A percentile compares a stretch with the other conserved stretches of the same genome.
Conservation (phyloP, 2,329 filamentous ascomycete genomes). For the Xylariales sp. region DNA sequence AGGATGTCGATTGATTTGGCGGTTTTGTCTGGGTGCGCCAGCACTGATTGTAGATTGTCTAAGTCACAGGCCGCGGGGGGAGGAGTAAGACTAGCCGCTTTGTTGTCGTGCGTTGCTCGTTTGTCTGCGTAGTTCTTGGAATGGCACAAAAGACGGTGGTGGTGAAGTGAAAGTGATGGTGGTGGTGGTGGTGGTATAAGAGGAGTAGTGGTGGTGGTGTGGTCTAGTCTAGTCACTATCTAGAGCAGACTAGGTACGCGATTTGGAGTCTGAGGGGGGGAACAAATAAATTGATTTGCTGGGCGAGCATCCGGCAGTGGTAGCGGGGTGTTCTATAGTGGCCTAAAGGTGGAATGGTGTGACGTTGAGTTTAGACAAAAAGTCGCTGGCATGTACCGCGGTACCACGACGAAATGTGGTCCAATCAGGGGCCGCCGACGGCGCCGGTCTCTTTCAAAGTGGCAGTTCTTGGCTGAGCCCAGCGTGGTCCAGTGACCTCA, state of each 20-base stretch:
- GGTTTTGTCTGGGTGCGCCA: slow-evolving; percentile 8
- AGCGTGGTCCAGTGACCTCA: slow-evolving; percentile 27
- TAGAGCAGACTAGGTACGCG: not conserved
- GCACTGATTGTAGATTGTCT: not conserved
- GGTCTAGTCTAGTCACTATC: slow-evolving; percentile 3
- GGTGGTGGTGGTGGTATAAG: slow-evolving; percentile 24
- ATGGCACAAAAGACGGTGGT: slow-evolving; percentile 6
- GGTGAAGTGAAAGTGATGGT: not conserved
- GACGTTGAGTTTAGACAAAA: slow-evolving; percentile 5
- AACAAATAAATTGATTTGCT: slow-evolving; percentile 35
- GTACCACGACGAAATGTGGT: slow-evolving; percentile 5
- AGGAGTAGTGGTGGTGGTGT: slow-evolving; percentile 27
- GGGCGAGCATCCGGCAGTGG: slow-evolving; percentile 28
- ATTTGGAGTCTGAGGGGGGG: slow-evolving; percentile 33
- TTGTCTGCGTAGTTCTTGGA: slow-evolving; percentile 3
- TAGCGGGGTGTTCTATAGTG: slow-evolving; percentile 24
- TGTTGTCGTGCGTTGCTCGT: slow-evolving; percentile 2
- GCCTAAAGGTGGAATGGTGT: slow-evolving; percentile 22
- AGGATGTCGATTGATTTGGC: slow-evolving; percentile 1
- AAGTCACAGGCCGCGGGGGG: not conserved
- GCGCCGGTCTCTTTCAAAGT: slow-evolving; percentile 15
- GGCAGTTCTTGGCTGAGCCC: slow-evolving; percentile 3
- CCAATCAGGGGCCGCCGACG: slow-evolving; percentile 22
- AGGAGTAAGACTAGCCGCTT: not conserved
- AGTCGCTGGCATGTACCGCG: slow-evolving; percentile 17